These are phyloP conservation scores for Magnusiomyces tetraspermus DNA, from an alignment of 1,139 yeast species.

Conservation along the genomic window DNA sequence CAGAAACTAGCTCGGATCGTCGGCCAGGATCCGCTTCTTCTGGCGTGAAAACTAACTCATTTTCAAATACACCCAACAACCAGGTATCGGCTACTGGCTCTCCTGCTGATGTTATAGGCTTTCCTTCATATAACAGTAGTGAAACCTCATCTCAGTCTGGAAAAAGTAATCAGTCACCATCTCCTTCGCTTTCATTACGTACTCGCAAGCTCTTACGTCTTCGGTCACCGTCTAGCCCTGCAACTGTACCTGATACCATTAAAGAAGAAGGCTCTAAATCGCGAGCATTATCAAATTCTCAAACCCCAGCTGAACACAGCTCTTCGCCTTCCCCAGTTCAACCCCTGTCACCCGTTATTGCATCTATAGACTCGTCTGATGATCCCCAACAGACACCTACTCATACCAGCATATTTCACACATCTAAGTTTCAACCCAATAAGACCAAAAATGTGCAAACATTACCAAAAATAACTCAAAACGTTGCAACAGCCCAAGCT, in stretches of 20 bases:
- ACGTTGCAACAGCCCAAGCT: not conserved
- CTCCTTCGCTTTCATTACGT: conserved; percentile 9
- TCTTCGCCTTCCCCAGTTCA: not conserved
- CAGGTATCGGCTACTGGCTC: not conserved
- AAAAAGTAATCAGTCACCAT: not conserved
- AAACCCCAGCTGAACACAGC: not conserved
- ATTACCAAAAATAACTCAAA: not conserved
- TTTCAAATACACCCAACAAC: not conserved
- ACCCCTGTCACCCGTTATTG: not conserved
- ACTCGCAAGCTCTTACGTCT: conserved; percentile 28
- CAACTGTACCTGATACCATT: conserved; percentile 14
- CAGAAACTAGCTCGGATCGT: not conserved
- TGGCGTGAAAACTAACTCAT: not conserved
- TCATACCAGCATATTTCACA: conserved; percentile 25
- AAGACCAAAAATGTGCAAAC: not conserved
- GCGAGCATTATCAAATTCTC: not conserved
- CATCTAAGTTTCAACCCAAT: conserved; percentile 14
- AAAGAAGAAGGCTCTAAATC: not conserved
- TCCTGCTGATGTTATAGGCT: not conserved
- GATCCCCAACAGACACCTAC: not conserved
- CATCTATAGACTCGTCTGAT: not conserved
- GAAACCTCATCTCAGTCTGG: not conserved
- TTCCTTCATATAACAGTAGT: not conserved
- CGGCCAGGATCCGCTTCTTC: not conserved
- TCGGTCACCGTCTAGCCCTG: conserved; percentile 35